Conservation (phyloP, 2,329 filamentous ascomycete species). For the Septoria linicola region DNA sequence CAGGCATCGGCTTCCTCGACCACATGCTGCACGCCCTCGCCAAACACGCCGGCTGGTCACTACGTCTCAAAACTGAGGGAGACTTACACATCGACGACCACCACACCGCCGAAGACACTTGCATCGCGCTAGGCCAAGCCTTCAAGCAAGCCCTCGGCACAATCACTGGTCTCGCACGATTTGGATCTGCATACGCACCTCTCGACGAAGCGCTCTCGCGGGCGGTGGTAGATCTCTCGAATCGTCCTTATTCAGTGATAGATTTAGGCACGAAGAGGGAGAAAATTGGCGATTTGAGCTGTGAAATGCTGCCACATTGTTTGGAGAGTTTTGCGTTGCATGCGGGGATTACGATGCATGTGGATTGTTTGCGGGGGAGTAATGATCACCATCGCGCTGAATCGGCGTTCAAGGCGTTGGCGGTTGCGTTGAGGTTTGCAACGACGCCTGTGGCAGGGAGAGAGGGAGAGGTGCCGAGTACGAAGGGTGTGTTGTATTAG, state of each 20-base stretch:
- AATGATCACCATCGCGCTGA: constrained; percentile 97
- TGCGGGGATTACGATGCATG: constrained; percentile 88
- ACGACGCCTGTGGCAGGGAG: constrained; percentile 72
- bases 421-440: constrained; percentile 78
- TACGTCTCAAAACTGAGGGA: constrained; percentile 77
- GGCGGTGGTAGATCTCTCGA: constrained; percentile 91
- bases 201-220: constrained; percentile 93
- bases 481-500: constrained; percentile 78
- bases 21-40: constrained; percentile 98
- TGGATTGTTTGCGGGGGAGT: constrained; percentile 83
- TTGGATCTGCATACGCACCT: constrained; percentile 87
- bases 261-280: constrained; percentile 83
- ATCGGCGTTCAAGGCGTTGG: constrained; percentile 94
- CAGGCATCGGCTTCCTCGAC: constrained; percentile 95
- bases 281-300: constrained; percentile 88
- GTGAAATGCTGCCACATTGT: constrained; percentile 97
- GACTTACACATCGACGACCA: constrained; percentile 98
- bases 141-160: constrained; percentile 78
- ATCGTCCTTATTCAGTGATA: constrained; percentile 81
- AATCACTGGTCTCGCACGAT: constrained; percentile 79
- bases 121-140: constrained; percentile 80
- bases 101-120: constrained; percentile 95
- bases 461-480: constrained; percentile 92
- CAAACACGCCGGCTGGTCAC: constrained; percentile 93
- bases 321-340: constrained; percentile 90